Percentiles rank a stretch among this genome's conserved stretches.
Conservation (phyloP, 2,329 filamentous ascomycete genomes). For the Penicillium sp. region DNA sequence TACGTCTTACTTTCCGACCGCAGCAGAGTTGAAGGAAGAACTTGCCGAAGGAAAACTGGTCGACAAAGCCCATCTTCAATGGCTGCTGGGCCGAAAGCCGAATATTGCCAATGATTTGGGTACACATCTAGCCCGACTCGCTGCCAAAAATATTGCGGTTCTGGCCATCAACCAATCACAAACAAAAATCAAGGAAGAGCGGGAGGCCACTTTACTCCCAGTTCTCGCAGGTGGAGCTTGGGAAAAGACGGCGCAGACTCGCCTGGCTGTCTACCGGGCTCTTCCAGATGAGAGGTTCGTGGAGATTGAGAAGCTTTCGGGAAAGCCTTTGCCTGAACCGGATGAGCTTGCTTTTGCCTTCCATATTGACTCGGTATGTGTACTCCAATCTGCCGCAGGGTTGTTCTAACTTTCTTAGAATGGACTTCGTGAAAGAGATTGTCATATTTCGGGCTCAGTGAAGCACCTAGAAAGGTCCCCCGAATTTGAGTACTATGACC, state of each 20-base stretch:
- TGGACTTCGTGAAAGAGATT: constrained; percentile 11
- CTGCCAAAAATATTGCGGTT: constrained; percentile 71
- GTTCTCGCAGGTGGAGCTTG: constrained; percentile 74
- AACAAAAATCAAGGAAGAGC: constrained; percentile 72
- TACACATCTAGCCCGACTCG: constrained; percentile 66
- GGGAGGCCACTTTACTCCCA: constrained; percentile 69
- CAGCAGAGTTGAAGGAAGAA: constrained; percentile 38
- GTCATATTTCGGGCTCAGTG: neutral
- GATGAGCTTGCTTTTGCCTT: constrained; percentile 42
- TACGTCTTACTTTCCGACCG: constrained; percentile 72
- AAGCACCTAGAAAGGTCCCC: neutral
- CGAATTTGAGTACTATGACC: constrained; percentile 11
- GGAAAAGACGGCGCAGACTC: constrained; percentile 74
- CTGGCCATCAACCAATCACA: constrained; percentile 77
- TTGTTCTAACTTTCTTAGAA: constrained; percentile 9
- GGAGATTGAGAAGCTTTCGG: constrained; percentile 66
- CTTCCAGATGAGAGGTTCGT: constrained; percentile 61
- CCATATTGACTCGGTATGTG: constrained; percentile 39
- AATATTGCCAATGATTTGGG: constrained; percentile 68
- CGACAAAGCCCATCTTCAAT: constrained; percentile 44
- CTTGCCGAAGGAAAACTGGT: constrained; percentile 32
- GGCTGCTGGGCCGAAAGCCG: constrained; percentile 45
- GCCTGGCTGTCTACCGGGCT: constrained; percentile 78
- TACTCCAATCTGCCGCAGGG: neutral
- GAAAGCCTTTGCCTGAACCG: constrained; percentile 42